Evolutionary conservation across 495 filamentous ascomycete genomes (phyloP).

Genomic region (Xylaria longipes): DNA sequence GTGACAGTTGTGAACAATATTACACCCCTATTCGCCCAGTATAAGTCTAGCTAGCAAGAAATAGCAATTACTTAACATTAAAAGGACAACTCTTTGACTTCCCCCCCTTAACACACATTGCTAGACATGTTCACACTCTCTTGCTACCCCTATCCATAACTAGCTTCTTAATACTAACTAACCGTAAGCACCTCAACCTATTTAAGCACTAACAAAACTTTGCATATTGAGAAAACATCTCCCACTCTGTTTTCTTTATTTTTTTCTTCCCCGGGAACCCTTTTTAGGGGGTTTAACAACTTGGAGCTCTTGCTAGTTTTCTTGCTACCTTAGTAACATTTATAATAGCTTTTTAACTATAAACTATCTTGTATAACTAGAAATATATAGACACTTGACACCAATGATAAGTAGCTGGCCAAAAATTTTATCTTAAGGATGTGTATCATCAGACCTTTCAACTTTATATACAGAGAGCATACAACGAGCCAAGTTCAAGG

Average conservation of each 20-base stretch:
- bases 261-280: not conserved
- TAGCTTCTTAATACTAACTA: not conserved
- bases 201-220: not conserved
- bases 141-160: not conserved
- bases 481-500: not conserved
- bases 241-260: not conserved
- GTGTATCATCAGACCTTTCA: not conserved
- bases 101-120: not conserved
- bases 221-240: not conserved
- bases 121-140: not conserved
- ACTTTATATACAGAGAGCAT: constrained; percentile 9
- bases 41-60: not conserved
- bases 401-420: not conserved
- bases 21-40: not conserved
- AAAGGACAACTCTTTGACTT: not conserved
- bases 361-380: not conserved
- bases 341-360: not conserved
- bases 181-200: not conserved
- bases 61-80: not conserved
- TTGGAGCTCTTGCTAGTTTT: too few species aligned
- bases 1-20: not conserved
- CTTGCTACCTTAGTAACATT: too few species aligned
- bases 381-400: not conserved
- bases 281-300: too few species aligned
- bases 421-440: not conserved